A percentile compares a stretch with the other conserved stretches of the same genome.
phyloP scores from a whole-genome alignment of 2,329 filamentous ascomycete species.

The Setomelanomma holmii region DNA sequence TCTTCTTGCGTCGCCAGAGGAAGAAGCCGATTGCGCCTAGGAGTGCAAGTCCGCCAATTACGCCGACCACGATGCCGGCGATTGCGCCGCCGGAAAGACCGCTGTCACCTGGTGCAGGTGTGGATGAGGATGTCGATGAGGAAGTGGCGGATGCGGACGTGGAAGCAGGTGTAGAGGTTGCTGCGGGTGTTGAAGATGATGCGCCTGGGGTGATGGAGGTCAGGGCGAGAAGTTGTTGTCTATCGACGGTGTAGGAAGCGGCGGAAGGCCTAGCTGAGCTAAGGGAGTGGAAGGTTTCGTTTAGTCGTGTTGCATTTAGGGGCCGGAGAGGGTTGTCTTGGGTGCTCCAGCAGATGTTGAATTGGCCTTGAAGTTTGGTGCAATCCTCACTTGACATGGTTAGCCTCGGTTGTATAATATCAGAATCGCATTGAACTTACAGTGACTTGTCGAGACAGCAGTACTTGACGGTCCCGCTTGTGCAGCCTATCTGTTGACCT shows the following conservation, averaged over 20 bases:
- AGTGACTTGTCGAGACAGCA: slow-evolving; percentile 2
- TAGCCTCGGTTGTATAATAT: background rate
- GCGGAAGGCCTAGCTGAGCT: slow-evolving; percentile 18
- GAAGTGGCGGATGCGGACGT: background rate
- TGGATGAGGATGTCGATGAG: background rate
- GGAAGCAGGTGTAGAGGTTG: slow-evolving; percentile 3
- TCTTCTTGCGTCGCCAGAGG: slow-evolving; percentile 12
- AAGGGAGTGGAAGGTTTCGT: slow-evolving; percentile 27
- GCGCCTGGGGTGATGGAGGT: slow-evolving; percentile 5
- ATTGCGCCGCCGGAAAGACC: slow-evolving; percentile 24
- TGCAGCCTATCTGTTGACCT: slow-evolving; percentile 2
- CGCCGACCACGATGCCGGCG: slow-evolving; percentile 29
- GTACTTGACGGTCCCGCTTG: slow-evolving; percentile 1
- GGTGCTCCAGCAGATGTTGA: slow-evolving; percentile 35
- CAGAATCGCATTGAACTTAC: background rate
- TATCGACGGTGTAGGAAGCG: slow-evolving; percentile 15
- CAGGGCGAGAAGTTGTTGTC: slow-evolving; percentile 5
- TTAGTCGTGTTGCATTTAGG: slow-evolving; percentile 13
- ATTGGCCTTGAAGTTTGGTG: slow-evolving; percentile 19
- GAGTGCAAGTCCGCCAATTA: slow-evolving; percentile 21
- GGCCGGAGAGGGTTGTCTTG: slow-evolving; percentile 18
- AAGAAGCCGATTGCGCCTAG: slow-evolving; percentile 21
- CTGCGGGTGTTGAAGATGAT: background rate
- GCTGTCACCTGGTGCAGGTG: background rate
- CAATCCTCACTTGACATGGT: slow-evolving; percentile 14